Base-by-base conservation (phyloP, 2,329 filamentous ascomycete genomes). In the Fusarium buharicum region DNA sequence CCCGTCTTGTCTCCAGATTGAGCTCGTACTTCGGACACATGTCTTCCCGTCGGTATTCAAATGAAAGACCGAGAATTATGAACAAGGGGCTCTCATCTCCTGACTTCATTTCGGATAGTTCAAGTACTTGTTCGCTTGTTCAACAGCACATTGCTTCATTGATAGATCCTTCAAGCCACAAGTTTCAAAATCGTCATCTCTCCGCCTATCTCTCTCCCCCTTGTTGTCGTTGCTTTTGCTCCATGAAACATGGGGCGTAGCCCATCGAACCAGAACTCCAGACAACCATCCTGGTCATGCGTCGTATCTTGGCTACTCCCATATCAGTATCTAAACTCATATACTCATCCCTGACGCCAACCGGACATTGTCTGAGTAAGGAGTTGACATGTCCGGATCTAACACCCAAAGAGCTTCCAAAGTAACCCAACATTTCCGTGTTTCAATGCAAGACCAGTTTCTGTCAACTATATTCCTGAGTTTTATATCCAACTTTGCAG, bases 201-300 rank as follows among this genome's bases (percentile, higher is more conserved):
- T 28, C 20, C 20, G 4, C 20, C 20, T 22, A 22, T 7, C 7
- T 30, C 3, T n/a, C 30, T n/a, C 6, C 13, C 34, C 34, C 17
- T 37, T 3, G 17, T 38, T 14, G 13, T 38, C 38, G 28, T 43
- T 37, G n/a, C 33, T 31, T 44, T 24, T 34, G 28, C 22, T 13
- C 39, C 10, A 17, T 27, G 37, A 50, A 40, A 36, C 31, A 16
- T 37, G 12, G 14, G 17, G 18, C 18, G 11, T 47, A 51, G 10
- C 18, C 43, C 31, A 28, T 38, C 50, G 50, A 53, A 53, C 50
- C 43, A 53, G 50, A 48, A 22, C 41, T 40, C 20, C 17, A 13
- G 18, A 22, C 30, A 11, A 20, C 30, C 40, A 51, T 45, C 38
- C 49, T 37, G 31, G 39, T 37, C 31, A 11, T n/a, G 12, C 13